phyloP scores from a whole-genome alignment of 305 asterid genomes.

The Solanum hybrid region DNA sequence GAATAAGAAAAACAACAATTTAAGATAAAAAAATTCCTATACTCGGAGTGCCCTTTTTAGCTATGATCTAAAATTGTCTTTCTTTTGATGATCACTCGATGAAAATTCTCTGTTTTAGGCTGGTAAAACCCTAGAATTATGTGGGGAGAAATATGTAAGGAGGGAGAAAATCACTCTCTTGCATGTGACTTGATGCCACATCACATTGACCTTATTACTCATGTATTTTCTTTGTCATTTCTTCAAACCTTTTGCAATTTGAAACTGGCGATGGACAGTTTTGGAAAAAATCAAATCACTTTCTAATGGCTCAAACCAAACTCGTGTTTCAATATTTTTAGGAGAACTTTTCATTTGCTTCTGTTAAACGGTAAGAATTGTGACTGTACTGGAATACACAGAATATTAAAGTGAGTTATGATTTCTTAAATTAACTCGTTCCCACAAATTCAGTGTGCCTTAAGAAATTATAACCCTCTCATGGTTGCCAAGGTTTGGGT shows the following conservation, averaged over 20 bases:
- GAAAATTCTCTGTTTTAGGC: too few relatives aligned
- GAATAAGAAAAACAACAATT: too few relatives aligned
- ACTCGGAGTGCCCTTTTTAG: too few relatives aligned
- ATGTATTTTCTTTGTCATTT: not conserved
- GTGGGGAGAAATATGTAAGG: too few relatives aligned
- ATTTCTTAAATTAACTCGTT: not conserved
- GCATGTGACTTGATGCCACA: too few relatives aligned
- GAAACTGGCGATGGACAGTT: not conserved
- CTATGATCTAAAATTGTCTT: too few relatives aligned
- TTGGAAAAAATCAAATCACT: not conserved
- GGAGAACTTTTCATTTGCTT: not conserved
- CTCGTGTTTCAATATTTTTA: not conserved
- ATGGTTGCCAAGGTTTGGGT: not conserved
- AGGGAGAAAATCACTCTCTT: too few relatives aligned
- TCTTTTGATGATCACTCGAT: too few relatives aligned
- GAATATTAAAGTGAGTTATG: not conserved
- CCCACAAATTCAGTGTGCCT: not conserved
- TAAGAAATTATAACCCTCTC: too few relatives aligned
- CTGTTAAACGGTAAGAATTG: not conserved
- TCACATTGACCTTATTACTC: not conserved
- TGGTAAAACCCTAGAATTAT: too few relatives aligned
- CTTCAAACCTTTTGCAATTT: not conserved
- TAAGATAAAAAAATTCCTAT: too few relatives aligned
- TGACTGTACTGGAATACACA: not conserved
- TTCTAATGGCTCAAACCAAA: not conserved